Base-by-base conservation (phyloP, 176 grass and related monocot genomes). In the Aegilops umbellulata region DNA sequence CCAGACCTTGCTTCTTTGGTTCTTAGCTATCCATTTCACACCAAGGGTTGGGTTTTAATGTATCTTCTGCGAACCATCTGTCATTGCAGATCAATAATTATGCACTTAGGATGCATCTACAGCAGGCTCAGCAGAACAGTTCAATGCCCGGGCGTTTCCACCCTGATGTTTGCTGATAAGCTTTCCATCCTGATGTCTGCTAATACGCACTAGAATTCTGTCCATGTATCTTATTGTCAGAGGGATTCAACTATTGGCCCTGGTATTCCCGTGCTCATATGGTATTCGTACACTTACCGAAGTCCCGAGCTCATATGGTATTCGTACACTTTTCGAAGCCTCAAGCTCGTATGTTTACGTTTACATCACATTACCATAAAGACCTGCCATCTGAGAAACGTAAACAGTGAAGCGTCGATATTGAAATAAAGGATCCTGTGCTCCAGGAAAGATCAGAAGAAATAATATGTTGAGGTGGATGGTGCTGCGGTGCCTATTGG, bases 31-130 rank as follows among this genome's bases (percentile, higher is more conserved):
- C 44, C 60, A 77, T 55, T 7, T 32, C 66, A 12, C 42, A 34
- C 41, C 11, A 74, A 7, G 1, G 13, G 14, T 23, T 53, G 16
- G 49, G 49, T 19, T 78, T 1, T 85, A 57, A 78, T 27, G 9
- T 24, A 68, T 77, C 6, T 85, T 38, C 24, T 84, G 9, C 1
- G 51, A 69, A 47, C 6, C 26, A 0, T 24, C 16, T 4, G 78
- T 62, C 4, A 9, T 85, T 87, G 81, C 79, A 94, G 92, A 80
- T 94, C 81, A 92, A 87, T 65, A 94, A 94, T 69, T 94, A 90
- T 58, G 86, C 92, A 41, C 84, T 94, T 60, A 51, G 83, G 78
- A 53, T 94, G 87, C 84, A 94, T 90, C 77, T 94, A 20, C 84
- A 87, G 87, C 92, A 89, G 49, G 89, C 92, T 87, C 89, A 94